Evolutionary conservation across 1,284 basidiomycete genomes (phyloP).

Genomic region (Apiotrichum domesticum): DNA sequence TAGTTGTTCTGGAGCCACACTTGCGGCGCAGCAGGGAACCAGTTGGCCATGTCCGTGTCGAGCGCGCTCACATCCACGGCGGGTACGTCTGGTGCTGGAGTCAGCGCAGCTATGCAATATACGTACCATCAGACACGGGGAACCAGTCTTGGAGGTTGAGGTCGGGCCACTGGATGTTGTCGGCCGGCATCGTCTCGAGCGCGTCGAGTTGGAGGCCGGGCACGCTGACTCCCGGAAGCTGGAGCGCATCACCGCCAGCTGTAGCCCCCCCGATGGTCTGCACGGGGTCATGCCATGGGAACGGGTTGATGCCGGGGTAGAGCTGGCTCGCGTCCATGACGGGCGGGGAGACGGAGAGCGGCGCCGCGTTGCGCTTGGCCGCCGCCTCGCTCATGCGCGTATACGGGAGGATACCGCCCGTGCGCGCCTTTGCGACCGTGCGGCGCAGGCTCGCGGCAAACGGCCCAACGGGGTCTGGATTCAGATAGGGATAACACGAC

Average conservation of each 20-base stretch:
- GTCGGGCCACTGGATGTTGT: conserved; percentile 5
- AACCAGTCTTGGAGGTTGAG: conserved; percentile 17
- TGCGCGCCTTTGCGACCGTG: conserved; percentile 2
- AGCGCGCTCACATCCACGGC: not conserved
- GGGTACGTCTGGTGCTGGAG: not conserved
- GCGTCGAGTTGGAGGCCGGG: not conserved
- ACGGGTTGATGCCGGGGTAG: conserved; percentile 6
- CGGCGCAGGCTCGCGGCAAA: conserved; percentile 4
- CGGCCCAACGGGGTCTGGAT: not conserved
- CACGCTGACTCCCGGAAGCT: not conserved
- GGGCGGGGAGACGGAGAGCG: not conserved
- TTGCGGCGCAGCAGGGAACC: not conserved
- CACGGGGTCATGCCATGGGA: conserved; percentile 17
- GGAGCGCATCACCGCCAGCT: not conserved
- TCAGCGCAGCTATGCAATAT: not conserved
- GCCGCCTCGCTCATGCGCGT: conserved; percentile 4
- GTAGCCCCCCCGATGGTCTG: not conserved
- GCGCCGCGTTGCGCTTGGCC: not conserved
- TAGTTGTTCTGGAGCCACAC: too few species aligned
- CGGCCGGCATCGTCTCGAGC: not conserved
- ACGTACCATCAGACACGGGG: conserved; percentile 1
- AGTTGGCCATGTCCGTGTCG: not conserved
- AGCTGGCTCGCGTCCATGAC: not conserved
- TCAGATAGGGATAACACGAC: not conserved
- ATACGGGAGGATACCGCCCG: conserved; percentile 2